A percentile compares a stretch with the other conserved stretches of the same genome.
Conservation (phyloP, 805 yeast genomes). For the Saccharomycopsis selenospora region DNA sequence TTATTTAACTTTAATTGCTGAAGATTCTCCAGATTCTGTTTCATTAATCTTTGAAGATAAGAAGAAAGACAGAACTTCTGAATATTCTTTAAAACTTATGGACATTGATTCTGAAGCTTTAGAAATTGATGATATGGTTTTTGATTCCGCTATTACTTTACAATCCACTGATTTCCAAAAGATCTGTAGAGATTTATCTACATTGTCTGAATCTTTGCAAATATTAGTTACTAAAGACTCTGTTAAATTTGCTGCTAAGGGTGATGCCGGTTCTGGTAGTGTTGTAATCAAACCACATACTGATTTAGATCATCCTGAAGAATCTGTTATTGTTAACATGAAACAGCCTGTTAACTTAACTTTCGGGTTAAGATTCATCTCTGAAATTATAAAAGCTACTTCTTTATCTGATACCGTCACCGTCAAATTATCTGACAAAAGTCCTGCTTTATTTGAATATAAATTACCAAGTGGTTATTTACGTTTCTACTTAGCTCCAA, state of each 20-base stretch:
- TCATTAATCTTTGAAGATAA: constrained; percentile 84
- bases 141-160: constrained; percentile 78
- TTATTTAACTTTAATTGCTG: constrained; percentile 81
- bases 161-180: constrained; percentile 86
- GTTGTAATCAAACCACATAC: constrained; percentile 79
- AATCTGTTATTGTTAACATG: constrained; percentile 66
- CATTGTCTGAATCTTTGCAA: constrained; percentile 79
- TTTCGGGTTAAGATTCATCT: constrained; percentile 85
- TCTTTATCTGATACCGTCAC: constrained; percentile 70
- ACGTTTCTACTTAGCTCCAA: constrained; percentile 95
- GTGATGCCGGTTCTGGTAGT: constrained; percentile 85
- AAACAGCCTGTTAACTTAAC: constrained; percentile 82
- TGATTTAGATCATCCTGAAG: constrained; percentile 74
- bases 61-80: constrained; percentile 84
- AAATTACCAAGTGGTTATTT: constrained; percentile 86
- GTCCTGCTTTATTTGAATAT: constrained; percentile 92
- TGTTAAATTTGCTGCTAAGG: constrained; percentile 82
- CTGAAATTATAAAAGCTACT: constrained; percentile 88
- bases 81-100: constrained; percentile 87
- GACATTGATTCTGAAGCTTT: constrained; percentile 93
- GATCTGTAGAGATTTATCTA: constrained; percentile 79
- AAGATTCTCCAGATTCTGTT: constrained; percentile 76
- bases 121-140: constrained; percentile 89
- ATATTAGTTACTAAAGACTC: constrained; percentile 87
- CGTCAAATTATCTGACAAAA: constrained; percentile 78